Percentiles rank a stretch among this genome's conserved stretches.
phyloP scores from a whole-genome alignment of 352 stramenopile genomes.

The Globisporangium camurandrum region DNA sequence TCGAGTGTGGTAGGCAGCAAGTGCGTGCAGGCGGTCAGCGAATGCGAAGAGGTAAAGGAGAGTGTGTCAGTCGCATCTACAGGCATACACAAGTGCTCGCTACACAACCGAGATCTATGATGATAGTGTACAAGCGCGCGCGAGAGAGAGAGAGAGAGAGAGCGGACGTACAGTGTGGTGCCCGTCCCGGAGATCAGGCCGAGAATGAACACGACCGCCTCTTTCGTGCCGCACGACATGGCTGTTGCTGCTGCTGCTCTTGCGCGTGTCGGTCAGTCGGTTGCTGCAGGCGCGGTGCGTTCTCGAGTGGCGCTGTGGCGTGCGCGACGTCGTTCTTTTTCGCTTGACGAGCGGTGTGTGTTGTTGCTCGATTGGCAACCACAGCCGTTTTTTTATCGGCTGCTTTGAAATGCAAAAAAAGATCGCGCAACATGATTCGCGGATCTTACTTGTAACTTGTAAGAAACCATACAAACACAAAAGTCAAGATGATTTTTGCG shows the following conservation, averaged over 20 bases:
- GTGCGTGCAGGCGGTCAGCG: not conserved
- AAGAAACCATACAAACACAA: not conserved
- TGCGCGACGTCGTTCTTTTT: not conserved
- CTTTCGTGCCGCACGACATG: constrained; percentile 78
- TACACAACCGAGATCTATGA: too few relatives aligned
- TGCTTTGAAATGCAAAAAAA: not conserved
- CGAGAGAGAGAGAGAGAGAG: not conserved
- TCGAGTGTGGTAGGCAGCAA: not conserved
- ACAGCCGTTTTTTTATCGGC: not conserved
- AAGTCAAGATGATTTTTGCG: not conserved
- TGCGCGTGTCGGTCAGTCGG: not conserved
- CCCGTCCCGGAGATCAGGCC: constrained; percentile 78
- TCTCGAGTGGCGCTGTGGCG: not conserved
- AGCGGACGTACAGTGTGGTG: constrained; percentile 64
- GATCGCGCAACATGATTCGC: not conserved
- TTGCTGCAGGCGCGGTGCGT: not conserved
- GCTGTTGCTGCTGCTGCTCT: not conserved
- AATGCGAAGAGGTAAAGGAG: not conserved
- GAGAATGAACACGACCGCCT: constrained; percentile 71
- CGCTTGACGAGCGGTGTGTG: not conserved
- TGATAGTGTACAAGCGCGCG: too few relatives aligned
- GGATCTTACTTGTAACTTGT: not conserved
- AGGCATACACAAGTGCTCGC: constrained; percentile 3
- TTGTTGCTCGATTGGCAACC: not conserved
- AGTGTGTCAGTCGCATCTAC: constrained; percentile 1